Conservation (phyloP, 306 rosid species). For the Vigna nakashimae region DNA sequence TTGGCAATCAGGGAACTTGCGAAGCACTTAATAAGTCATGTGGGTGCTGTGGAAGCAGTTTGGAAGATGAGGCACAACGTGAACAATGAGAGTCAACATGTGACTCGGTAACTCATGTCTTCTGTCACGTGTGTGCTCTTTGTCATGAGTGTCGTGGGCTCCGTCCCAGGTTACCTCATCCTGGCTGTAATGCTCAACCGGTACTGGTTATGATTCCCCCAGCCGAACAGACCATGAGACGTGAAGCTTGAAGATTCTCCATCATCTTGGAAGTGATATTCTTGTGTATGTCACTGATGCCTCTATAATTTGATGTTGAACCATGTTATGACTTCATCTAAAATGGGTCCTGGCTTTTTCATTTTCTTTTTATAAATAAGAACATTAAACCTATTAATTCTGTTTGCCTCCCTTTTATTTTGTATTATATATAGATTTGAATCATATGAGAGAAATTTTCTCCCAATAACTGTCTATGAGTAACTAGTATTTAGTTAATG, state of each 20-base stretch:
- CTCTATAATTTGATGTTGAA: conserved; percentile 25
- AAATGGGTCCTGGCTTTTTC: conserved; percentile 17
- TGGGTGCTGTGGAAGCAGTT: conserved; percentile 81
- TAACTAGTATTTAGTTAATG: neutral
- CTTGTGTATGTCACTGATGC: conserved; percentile 39
- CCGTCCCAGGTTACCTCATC: conserved; percentile 89
- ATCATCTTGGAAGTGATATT: conserved; percentile 24
- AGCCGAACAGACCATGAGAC: conserved; percentile 80
- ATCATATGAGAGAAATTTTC: conserved; percentile 1
- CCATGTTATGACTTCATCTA: conserved; percentile 9
- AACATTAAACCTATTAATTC: conserved; percentile 27
- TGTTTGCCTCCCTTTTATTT: neutral
- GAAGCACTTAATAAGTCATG: conserved; percentile 80
- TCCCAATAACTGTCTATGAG: neutral
- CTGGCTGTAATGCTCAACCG: conserved; percentile 84
- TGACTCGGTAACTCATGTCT: conserved; percentile 83
- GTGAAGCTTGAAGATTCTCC: conserved; percentile 57
- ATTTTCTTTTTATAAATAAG: conserved; percentile 23
- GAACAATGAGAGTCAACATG: conserved; percentile 81
- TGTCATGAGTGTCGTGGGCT: conserved; percentile 98
- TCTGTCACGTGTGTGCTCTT: conserved; percentile 86
- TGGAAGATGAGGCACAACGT: conserved; percentile 71
- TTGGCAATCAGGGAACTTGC: conserved; percentile 73
- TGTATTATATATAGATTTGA: conserved; percentile 28
- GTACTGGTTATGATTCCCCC: conserved; percentile 95